Evolutionary conservation across 257 asterid genomes (phyloP).

Genomic region (Sherardia arvensis): DNA sequence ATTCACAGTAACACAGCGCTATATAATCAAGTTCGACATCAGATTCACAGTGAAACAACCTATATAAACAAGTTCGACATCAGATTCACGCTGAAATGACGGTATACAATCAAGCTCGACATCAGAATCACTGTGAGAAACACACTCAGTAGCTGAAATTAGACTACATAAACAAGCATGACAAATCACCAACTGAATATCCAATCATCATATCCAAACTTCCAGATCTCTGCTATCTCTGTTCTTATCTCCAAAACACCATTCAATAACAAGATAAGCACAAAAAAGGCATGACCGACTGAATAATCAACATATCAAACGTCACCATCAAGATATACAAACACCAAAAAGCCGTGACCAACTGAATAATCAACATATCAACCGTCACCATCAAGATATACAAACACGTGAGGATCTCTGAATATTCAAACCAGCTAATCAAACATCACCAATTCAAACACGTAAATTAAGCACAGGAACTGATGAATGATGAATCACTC

Average conservation of each 20-base stretch:
- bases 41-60: not conserved
- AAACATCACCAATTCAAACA: not conserved
- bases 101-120: too few relatives aligned
- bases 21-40: slow-evolving; percentile 18
- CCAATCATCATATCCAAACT: not conserved
- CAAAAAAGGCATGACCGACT: not conserved
- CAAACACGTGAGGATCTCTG: not conserved
- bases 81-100: too few relatives aligned
- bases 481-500: slow-evolving; percentile 17
- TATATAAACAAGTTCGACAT: slow-evolving; percentile 8
- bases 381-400: not conserved
- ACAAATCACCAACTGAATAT: not conserved
- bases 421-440: not conserved
- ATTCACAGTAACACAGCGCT: too few relatives aligned
- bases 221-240: not conserved
- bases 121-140: not conserved
- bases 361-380: not conserved
- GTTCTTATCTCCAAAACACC: not conserved
- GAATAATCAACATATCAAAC: not conserved
- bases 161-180: not conserved
- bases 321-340: not conserved
- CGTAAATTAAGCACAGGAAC: not conserved
- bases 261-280: not conserved
- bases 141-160: not conserved
- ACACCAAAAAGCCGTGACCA: not conserved